These are phyloP conservation scores for Stellera chamaejasme DNA, from an alignment of 345 rosid genomes.

Conservation along the genomic window DNA sequence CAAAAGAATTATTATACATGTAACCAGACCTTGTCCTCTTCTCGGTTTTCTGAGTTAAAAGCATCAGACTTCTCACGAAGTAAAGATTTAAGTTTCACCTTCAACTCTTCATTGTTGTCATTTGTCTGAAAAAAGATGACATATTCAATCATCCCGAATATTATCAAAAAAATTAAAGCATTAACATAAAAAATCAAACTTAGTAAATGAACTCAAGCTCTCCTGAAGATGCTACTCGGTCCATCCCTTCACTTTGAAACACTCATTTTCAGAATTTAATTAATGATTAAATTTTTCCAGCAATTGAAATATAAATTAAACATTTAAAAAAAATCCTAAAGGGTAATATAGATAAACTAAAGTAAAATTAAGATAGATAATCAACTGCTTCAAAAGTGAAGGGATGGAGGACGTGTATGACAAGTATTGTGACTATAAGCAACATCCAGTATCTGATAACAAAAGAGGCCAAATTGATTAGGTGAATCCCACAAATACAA, in stretches of 20 bases:
- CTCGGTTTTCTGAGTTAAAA: slow-evolving; percentile 48
- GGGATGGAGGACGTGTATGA: too few relatives aligned
- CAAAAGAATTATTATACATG: background rate
- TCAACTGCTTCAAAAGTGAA: too few relatives aligned
- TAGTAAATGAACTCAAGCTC: too few relatives aligned
- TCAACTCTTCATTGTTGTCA: slow-evolving; percentile 63
- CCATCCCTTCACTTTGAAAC: too few relatives aligned
- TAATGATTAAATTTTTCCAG: too few relatives aligned
- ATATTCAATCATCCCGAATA: background rate
- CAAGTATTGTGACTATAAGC: background rate
- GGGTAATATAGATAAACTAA: too few relatives aligned
- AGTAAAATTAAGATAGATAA: too few relatives aligned
- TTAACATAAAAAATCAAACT: background rate
- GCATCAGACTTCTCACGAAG: slow-evolving; percentile 63
- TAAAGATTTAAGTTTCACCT: slow-evolving; percentile 59
- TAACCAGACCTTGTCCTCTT: slow-evolving; percentile 67
- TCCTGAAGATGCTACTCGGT: too few relatives aligned
- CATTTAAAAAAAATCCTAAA: too few relatives aligned
- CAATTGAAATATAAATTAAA: too few relatives aligned
- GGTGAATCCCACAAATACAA: too few relatives aligned
- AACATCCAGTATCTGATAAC: slow-evolving; percentile 4
- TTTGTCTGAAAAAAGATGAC: slow-evolving; percentile 26
- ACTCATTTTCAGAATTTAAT: too few relatives aligned
- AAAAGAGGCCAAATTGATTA: background rate
- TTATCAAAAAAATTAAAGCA: background rate